Evolutionary conservation across 2,329 filamentous ascomycete species (phyloP).

Genomic region (Ophiostoma himal-ulmi): DNA sequence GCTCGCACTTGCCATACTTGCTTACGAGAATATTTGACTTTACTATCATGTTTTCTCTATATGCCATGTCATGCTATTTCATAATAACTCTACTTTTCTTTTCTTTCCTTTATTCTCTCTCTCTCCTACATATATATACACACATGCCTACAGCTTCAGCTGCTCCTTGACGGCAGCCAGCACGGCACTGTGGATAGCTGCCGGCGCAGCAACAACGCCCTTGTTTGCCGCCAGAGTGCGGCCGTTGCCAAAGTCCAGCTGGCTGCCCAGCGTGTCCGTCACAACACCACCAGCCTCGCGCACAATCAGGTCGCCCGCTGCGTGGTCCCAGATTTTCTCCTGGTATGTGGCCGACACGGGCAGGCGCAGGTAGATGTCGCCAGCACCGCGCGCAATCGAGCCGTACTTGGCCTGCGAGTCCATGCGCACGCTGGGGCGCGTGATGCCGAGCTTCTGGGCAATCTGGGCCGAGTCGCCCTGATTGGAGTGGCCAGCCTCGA

Average conservation of each 20-base stretch:
- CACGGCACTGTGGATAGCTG: constrained; percentile 67
- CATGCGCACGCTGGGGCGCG: constrained; percentile 83
- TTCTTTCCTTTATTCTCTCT: no score
- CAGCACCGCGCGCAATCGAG: constrained; percentile 86
- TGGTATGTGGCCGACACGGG: constrained; percentile 77
- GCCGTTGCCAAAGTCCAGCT: constrained; percentile 79
- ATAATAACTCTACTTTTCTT: background rate
- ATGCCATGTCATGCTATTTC: background rate
- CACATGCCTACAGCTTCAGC: constrained; percentile 37
- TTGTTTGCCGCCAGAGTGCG: constrained; percentile 85
- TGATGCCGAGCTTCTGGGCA: constrained; percentile 78
- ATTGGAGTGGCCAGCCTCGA: constrained; percentile 86
- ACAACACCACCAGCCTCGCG: constrained; percentile 89
- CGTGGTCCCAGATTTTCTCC: constrained; percentile 99
- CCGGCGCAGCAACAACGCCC: constrained; percentile 85
- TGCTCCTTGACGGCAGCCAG: constrained; percentile 78
- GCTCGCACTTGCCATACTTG: no score
- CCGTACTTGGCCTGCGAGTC: constrained; percentile 98
- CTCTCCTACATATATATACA: no score
- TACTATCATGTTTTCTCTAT: background rate
- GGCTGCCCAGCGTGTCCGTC: constrained; percentile 79
- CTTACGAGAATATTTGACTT: no score
- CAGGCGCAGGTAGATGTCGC: constrained; percentile 87
- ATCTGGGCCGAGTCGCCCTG: constrained; percentile 85
- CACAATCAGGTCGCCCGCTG: constrained; percentile 89